These are phyloP conservation scores for Aspergillus felis DNA, from an alignment of 2,329 filamentous ascomycete genomes.

Conservation along the genomic window DNA sequence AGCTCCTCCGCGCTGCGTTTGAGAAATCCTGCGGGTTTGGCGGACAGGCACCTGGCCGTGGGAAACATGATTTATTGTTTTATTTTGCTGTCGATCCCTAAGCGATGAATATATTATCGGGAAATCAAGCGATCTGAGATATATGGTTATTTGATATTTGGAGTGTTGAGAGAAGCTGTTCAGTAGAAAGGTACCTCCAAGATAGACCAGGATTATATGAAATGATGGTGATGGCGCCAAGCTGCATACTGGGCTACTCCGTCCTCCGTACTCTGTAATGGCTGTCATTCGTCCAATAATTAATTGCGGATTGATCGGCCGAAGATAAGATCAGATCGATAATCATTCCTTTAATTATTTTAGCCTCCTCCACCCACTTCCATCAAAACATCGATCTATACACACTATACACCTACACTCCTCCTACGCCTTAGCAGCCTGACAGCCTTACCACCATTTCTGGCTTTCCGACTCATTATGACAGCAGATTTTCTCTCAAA, in stretches of 20 bases:
- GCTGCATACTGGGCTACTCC: background rate
- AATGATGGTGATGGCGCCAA: background rate
- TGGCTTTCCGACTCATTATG: background rate
- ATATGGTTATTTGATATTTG: background rate
- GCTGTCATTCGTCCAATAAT: background rate
- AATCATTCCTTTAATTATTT: background rate
- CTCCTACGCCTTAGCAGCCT: background rate
- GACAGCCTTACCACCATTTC: background rate
- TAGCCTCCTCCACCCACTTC: background rate
- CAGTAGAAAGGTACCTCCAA: too few relatives aligned
- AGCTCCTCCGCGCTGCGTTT: conserved; percentile 58
- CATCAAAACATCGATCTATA: background rate
- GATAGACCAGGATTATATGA: background rate
- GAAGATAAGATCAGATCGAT: conserved; percentile 5
- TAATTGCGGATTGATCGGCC: background rate
- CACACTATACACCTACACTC: background rate
- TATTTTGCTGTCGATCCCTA: too few relatives aligned
- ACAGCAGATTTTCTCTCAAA: background rate
- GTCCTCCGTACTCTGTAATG: background rate
- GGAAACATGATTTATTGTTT: conserved; percentile 31
- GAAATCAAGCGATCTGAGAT: background rate
- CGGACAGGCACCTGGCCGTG: conserved; percentile 36
- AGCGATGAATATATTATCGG: background rate
- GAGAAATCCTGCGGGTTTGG: conserved; percentile 49
- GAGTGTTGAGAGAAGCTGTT: background rate